These are phyloP conservation scores for Candida silvatica DNA, from an alignment of 805 yeast genomes.

Conservation along the genomic window DNA sequence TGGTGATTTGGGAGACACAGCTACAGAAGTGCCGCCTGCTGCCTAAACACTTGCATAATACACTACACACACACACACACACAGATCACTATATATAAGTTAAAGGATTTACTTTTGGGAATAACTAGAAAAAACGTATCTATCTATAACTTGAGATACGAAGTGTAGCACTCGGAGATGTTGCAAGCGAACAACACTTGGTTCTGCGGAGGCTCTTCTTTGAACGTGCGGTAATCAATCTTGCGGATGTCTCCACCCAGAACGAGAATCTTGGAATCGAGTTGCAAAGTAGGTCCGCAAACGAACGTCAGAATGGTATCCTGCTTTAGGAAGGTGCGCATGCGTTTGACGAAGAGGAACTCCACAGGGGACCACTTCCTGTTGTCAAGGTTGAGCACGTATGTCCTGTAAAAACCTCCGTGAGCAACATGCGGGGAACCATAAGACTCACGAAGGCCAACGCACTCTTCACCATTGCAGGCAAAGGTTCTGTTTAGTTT, in stretches of 20 bases:
- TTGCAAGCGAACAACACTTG: conserved; percentile 9
- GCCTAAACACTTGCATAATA: not conserved
- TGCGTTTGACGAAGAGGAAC: conserved; percentile 4
- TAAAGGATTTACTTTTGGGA: no score
- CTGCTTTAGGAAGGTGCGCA: not conserved
- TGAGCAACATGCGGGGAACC: no score
- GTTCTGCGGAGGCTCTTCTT: conserved; percentile 1
- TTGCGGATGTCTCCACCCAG: conserved; percentile 15
- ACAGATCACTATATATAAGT: no score
- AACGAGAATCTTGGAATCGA: conserved; percentile 15
- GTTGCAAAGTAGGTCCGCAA: conserved; percentile 8
- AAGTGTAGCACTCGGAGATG: conserved; percentile 11
- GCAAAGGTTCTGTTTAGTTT: not conserved
- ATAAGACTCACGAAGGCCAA: no score
- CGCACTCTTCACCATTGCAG: not conserved
- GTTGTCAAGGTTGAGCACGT: conserved; percentile 12
- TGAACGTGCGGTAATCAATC: conserved; percentile 3
- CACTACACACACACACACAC: no score
- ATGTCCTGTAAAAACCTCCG: conserved; percentile 4
- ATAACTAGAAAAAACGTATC: no score
- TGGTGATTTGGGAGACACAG: conserved; percentile 25
- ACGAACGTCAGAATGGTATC: conserved; percentile 1
- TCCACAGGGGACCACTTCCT: conserved; percentile 14
- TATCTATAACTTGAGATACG: conserved; percentile 12
- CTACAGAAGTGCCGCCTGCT: not conserved